Conservation (phyloP, 1,139 yeast species). For the Kodamaea derodonti region DNA sequence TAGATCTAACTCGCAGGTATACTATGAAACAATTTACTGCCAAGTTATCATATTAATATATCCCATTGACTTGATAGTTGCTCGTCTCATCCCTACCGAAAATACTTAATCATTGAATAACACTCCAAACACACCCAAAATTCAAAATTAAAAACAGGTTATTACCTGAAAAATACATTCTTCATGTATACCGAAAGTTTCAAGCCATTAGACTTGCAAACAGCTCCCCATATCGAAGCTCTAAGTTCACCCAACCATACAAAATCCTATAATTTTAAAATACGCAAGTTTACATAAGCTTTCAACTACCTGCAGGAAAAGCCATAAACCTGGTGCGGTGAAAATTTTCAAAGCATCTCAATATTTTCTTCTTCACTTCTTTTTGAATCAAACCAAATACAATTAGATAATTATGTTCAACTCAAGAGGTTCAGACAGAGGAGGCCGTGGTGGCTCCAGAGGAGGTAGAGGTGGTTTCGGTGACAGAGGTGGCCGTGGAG, state of each 20-base stretch:
- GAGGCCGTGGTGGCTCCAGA: slow-evolving; percentile 5
- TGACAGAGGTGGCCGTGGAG: slow-evolving; percentile 40
- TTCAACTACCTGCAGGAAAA: neutral
- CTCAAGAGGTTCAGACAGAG: slow-evolving; percentile 15
- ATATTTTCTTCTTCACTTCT: neutral
- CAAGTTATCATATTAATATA: neutral
- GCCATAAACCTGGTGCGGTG: neutral
- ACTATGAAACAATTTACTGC: no score
- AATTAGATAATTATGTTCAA: slow-evolving; percentile 12
- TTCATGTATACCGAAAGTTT: no score
- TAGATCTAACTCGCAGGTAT: neutral
- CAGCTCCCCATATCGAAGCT: neutral
- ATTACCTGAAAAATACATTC: neutral
- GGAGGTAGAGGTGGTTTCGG: slow-evolving; percentile 25
- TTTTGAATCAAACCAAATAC: neutral
- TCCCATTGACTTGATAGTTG: neutral
- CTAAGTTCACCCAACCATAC: slow-evolving; percentile 2
- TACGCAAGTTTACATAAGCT: slow-evolving; percentile 3
- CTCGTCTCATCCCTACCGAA: neutral
- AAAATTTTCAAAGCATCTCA: neutral
- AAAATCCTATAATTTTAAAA: neutral
- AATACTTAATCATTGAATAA: neutral
- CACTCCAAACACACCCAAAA: no score
- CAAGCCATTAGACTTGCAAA: no score
- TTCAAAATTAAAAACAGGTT: neutral